These are phyloP conservation scores for Stylonectria norvegica DNA, from an alignment of 2,329 filamentous ascomycete species.

Conservation along the genomic window DNA sequence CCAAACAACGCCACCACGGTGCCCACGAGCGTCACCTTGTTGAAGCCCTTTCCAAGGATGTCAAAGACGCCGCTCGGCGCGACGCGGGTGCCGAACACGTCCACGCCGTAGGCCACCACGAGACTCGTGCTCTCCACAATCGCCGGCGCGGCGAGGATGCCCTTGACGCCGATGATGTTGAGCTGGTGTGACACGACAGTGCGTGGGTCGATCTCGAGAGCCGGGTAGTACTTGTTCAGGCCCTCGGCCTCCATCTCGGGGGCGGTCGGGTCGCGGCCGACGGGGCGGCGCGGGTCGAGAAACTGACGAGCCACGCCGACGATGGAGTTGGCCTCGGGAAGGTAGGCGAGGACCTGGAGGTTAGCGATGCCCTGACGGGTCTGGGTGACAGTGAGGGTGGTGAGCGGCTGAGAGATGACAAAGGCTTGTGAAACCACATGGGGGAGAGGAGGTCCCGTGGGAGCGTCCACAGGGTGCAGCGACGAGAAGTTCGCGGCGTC, in stretches of 20 bases:
- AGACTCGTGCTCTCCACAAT: slow-evolving; percentile 88
- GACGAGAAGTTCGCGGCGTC: slow-evolving; percentile 71
- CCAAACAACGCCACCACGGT: slow-evolving; percentile 78
- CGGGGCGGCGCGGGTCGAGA: slow-evolving; percentile 81
- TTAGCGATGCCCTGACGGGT: slow-evolving; percentile 90
- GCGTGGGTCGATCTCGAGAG: slow-evolving; percentile 79
- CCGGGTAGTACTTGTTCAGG: slow-evolving; percentile 69
- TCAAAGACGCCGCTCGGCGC: slow-evolving; percentile 91
- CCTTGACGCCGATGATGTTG: slow-evolving; percentile 71
- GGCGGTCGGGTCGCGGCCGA: slow-evolving; percentile 77
- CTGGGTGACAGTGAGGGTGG: slow-evolving; percentile 76
- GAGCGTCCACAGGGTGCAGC: slow-evolving; percentile 60
- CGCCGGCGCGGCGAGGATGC: slow-evolving; percentile 72
- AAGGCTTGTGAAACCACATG: slow-evolving; percentile 77
- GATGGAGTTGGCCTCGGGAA: slow-evolving; percentile 70
- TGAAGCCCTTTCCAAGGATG: slow-evolving; percentile 88
- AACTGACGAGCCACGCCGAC: slow-evolving; percentile 74
- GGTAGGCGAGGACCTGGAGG: slow-evolving; percentile 74
- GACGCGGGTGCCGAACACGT: slow-evolving; percentile 82
- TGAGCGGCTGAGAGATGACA: slow-evolving; percentile 75
- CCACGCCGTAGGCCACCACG: slow-evolving; percentile 81
- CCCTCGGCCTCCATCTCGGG: slow-evolving; percentile 77
- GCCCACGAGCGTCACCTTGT: slow-evolving; percentile 77
- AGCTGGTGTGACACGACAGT: slow-evolving; percentile 77
- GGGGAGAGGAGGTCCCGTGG: slow-evolving; percentile 59